Conservation (phyloP, 176 grass and related monocot genomes). For the Echinochloa phyllopogon region DNA sequence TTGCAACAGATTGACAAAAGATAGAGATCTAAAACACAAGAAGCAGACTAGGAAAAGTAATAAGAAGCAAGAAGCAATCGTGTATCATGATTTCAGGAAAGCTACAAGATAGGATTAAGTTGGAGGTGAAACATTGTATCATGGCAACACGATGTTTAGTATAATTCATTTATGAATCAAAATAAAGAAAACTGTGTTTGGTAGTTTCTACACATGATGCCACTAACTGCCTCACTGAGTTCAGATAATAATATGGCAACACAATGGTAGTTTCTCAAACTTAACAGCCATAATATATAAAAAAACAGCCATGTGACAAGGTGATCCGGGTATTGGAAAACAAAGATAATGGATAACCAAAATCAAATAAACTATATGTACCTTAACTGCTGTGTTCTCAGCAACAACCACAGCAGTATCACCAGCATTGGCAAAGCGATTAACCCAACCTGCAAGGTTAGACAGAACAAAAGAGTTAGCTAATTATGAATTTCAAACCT, state of each 20-base stretch:
- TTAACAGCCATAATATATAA: not conserved
- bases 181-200: too few species aligned
- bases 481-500: constrained; percentile 25
- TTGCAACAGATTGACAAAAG: not conserved
- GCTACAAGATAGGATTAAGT: not conserved
- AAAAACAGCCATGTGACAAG: not conserved
- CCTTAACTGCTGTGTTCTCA: constrained; percentile 85
- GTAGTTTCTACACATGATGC: too few species aligned
- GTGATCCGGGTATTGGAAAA: not conserved
- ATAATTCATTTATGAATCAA: too few species aligned
- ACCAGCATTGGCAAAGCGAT: constrained; percentile 96
- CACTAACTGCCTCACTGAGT: not conserved
- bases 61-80: constrained; percentile 10
- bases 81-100: not conserved
- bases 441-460: constrained; percentile 84
- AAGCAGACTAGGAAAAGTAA: not conserved
- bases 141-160: not conserved
- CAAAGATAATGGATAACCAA: not conserved
- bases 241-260: not conserved
- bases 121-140: not conserved
- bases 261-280: not conserved
- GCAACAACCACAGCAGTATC: constrained; percentile 91
- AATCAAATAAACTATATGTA: constrained; percentile 35
- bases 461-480: constrained; percentile 12
- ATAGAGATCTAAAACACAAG: constrained; percentile 5